A percentile compares a stretch with the other conserved stretches of the same genome.
Conservation (phyloP, 2,329 filamentous ascomycete genomes). For the Microdochium trichocladiopsis region DNA sequence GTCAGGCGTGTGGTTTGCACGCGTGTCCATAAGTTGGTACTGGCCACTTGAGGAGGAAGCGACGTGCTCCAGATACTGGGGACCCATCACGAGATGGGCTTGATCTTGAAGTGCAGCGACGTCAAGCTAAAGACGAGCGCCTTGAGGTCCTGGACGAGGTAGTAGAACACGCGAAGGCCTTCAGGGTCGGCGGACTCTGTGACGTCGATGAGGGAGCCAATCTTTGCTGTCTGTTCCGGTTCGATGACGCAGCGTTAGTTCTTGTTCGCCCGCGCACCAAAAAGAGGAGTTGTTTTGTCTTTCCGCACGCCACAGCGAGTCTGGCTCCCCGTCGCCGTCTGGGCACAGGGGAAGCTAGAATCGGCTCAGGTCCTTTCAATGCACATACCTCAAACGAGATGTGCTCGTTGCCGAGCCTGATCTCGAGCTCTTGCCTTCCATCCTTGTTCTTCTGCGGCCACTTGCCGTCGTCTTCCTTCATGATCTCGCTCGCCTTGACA, state of each 20-base stretch:
- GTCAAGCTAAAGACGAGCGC: conserved; percentile 95
- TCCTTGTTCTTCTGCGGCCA: conserved; percentile 99
- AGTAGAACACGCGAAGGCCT: conserved; percentile 95
- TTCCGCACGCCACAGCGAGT: too few relatives aligned
- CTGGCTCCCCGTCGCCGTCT: too few relatives aligned
- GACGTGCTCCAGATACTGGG: not conserved
- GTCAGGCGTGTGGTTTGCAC: too few relatives aligned
- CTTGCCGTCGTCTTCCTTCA: conserved; percentile 97
- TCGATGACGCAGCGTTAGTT: conserved; percentile 8
- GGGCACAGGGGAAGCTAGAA: too few relatives aligned
- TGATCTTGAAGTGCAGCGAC: conserved; percentile 94
- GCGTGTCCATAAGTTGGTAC: too few relatives aligned
- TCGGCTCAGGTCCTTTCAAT: not conserved
- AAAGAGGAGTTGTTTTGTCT: too few relatives aligned
- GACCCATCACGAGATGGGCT: conserved; percentile 52
- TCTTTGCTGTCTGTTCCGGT: conserved; percentile 76
- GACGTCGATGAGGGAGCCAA: conserved; percentile 93
- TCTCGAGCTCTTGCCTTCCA: conserved; percentile 92
- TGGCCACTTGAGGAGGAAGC: too few relatives aligned
- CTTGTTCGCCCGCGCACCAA: too few relatives aligned
- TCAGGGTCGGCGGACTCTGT: conserved; percentile 95
- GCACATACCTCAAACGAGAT: conserved; percentile 85
- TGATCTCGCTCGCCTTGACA: conserved; percentile 93
- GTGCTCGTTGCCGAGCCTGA: conserved; percentile 86
- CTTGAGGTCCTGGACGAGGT: conserved; percentile 95